Evolutionary conservation across 371 early-diverging fungal genomes (phyloP), one percentile per base, ranked within the genome.

Genomic region (Mucor circinelloides): DNA sequence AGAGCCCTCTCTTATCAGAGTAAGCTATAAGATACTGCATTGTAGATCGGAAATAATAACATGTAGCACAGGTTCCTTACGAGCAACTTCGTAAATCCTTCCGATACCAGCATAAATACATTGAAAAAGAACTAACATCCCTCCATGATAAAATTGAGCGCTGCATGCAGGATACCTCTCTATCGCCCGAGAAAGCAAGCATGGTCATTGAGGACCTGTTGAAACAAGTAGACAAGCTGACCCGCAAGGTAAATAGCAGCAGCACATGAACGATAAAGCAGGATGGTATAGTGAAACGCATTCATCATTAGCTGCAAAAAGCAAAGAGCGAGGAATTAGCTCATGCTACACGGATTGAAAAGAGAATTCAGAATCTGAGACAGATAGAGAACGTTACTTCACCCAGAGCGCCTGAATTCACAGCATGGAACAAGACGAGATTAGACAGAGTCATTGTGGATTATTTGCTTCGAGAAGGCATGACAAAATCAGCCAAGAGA

Each of bases 1-100:
- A 55, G 97, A 97, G 74, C 94, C 94, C 74, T 92, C 95, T 2
- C 87, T 97, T 46, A 81, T 96, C 56, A 93, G 92, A 88, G 97
- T 93, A 80, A 58, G 15, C 38, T 40, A 59, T 1, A 21, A 13
- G n/a, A 25, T 36, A 13, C 13, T n/a, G 7, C 13, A 42, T 13
- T 32, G 17, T 58, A 12, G 13, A 17, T 38, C 50, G 54, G 40
- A 25, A 28, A 36, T 21, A 61, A 46, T 31, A 42, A 48, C 40
- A 5, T 13, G 25, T 27, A 21, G 13, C 48, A 57, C 62, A 96
- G 96, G 95, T 95, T 17, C 96, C 97, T 13, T 83, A 91, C 48
- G 97, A 97, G 76, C 96, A 95, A 78, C 85, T 95, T 52, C 87
- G 89, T 63, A 90, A 91, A 64, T 83, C 95, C 4, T 90, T 91